phyloP scores from a whole-genome alignment of 352 stramenopile genomes.

The Elongisporangium anandrum region DNA sequence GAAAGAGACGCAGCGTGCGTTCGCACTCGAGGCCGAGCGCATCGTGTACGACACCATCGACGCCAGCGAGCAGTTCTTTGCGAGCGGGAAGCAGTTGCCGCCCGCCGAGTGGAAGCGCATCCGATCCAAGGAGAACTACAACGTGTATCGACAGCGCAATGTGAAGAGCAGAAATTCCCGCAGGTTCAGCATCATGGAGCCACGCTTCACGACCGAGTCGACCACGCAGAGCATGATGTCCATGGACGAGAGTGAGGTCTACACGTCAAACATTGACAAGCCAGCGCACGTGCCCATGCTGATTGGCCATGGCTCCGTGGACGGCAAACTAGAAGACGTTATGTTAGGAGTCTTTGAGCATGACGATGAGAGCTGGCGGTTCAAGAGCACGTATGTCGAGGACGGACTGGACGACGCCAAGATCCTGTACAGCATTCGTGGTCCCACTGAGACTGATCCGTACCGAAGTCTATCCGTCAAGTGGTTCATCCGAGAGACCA shows the following conservation, averaged over 20 bases:
- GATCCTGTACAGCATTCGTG: constrained; percentile 28
- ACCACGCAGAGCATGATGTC: not conserved
- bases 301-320: constrained; percentile 29
- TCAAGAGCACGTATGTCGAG: constrained; percentile 40
- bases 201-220: not conserved
- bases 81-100: constrained; percentile 15
- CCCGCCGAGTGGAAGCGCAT: constrained; percentile 30
- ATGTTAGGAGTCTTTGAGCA: constrained; percentile 41
- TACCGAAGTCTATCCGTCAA: constrained; percentile 46
- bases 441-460: constrained; percentile 22
- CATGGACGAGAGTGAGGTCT: not conserved
- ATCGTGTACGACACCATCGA: constrained; percentile 39
- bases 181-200: not conserved
- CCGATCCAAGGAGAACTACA: constrained; percentile 29
- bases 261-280: constrained; percentile 1
- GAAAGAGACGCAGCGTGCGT: constrained; percentile 17
- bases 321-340: constrained; percentile 49
- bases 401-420: constrained; percentile 43
- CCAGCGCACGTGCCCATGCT: constrained; percentile 27
- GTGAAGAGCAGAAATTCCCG: not conserved
- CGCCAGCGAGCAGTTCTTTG: constrained; percentile 32
- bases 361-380: constrained; percentile 35
- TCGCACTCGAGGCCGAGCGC: constrained; percentile 30
- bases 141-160: constrained; percentile 23
- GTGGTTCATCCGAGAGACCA: constrained; percentile 28